These are phyloP conservation scores for Fusarium hostae DNA, from an alignment of 2,329 filamentous ascomycete species.

Conservation along the genomic window DNA sequence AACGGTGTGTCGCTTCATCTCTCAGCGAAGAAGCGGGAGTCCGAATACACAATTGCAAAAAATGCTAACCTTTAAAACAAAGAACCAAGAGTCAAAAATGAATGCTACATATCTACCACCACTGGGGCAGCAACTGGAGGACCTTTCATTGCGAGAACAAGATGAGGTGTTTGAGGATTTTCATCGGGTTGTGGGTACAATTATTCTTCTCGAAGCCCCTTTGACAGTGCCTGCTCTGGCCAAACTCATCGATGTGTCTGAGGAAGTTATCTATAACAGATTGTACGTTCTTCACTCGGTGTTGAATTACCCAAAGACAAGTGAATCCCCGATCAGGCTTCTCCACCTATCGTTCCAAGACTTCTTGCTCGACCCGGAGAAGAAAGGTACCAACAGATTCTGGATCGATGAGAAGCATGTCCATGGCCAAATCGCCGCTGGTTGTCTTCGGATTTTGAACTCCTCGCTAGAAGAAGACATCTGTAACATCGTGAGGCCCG, in stretches of 20 bases:
- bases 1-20: conserved; percentile 48
- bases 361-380: conserved; percentile 49
- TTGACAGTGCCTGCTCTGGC: conserved; percentile 24
- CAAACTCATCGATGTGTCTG: not conserved
- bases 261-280: conserved; percentile 20
- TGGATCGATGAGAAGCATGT: conserved; percentile 51
- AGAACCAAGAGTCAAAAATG: conserved; percentile 12
- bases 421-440: conserved; percentile 47
- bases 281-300: conserved; percentile 37
- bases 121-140: conserved; percentile 14
- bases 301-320: not conserved
- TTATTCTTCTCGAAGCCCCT: conserved; percentile 43
- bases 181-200: conserved; percentile 37
- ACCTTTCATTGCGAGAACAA: not conserved
- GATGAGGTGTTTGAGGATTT: conserved; percentile 36
- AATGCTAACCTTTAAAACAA: conserved; percentile 36
- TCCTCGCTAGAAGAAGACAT: not conserved
- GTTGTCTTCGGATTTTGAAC: not conserved
- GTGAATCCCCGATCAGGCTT: not conserved
- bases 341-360: conserved; percentile 51
- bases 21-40: conserved; percentile 20
- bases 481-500: not conserved
- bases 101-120: conserved; percentile 34
- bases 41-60: conserved; percentile 37
- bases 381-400: conserved; percentile 46